A percentile compares a stretch with the other conserved stretches of the same genome.
Conservation (phyloP, 768 basidiomycete species). For the Leucogyrophana mollusca region DNA sequence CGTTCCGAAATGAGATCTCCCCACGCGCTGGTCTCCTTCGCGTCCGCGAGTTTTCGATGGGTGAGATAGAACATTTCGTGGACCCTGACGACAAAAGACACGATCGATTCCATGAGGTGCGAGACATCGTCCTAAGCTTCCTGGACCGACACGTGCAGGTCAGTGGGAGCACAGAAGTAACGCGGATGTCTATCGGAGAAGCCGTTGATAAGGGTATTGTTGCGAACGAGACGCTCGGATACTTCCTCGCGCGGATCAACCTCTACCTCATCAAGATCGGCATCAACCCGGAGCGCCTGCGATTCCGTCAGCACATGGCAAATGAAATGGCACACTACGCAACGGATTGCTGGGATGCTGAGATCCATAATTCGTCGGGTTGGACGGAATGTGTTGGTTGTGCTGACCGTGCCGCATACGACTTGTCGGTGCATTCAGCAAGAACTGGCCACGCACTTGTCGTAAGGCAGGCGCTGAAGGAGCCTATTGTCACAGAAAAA, state of each 20-base stretch:
- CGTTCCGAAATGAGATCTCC: constrained; percentile 98
- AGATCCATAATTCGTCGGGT: constrained; percentile 80
- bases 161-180: constrained; percentile 64
- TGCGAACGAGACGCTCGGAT: constrained; percentile 96
- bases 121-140: constrained; percentile 70
- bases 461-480: constrained; percentile 82
- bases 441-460: constrained; percentile 84
- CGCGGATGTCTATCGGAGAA: constrained; percentile 76
- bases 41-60: constrained; percentile 99
- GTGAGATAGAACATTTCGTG: constrained; percentile 98
- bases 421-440: constrained; percentile 84
- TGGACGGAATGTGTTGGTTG: constrained; percentile 99
- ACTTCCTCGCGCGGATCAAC: constrained; percentile 92
- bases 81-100: constrained; percentile 93
- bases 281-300: constrained; percentile 75
- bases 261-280: constrained; percentile 90
- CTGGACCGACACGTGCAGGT: constrained; percentile 84
- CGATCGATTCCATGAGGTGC: constrained; percentile 77
- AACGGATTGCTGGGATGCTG: constrained; percentile 99
- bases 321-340: constrained; percentile 99
- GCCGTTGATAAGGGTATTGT: constrained; percentile 85
- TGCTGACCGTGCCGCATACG: constrained; percentile 97
- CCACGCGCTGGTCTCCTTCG: constrained; percentile 95
- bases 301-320: constrained; percentile 97
- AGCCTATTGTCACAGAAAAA: constrained; percentile 81